phyloP scores from a whole-genome alignment of 2,329 filamentous ascomycete species.

The Penicillium sp. region DNA sequence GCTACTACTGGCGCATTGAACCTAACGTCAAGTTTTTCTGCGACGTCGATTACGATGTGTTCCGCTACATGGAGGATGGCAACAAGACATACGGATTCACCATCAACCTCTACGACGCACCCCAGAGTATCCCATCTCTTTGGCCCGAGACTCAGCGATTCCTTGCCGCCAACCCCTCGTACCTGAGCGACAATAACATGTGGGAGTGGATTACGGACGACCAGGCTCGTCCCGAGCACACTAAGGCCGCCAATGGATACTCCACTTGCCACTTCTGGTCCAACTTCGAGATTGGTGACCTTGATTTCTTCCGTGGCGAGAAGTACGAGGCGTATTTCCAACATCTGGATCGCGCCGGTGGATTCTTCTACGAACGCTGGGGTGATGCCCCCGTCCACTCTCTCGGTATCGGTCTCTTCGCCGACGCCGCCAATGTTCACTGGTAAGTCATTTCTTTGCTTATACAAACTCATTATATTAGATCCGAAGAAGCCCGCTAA shows the following conservation, averaged over 20 bases:
- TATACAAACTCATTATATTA: too few relatives aligned
- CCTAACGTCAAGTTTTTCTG: conserved; percentile 99
- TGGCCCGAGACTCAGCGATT: conserved; percentile 98
- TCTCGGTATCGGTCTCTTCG: conserved; percentile 86
- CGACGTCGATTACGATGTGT: conserved; percentile 96
- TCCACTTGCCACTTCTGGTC: conserved; percentile 99
- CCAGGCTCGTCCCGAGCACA: conserved; percentile 71
- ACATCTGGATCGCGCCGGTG: conserved; percentile 86
- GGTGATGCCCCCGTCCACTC: conserved; percentile 96
- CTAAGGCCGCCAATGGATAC: conserved; percentile 80
- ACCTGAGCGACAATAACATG: conserved; percentile 79
- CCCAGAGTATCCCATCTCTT: conserved; percentile 76
- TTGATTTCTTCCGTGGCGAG: conserved; percentile 87
- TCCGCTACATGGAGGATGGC: conserved; percentile 95
- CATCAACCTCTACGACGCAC: conserved; percentile 92
- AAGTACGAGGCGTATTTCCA: conserved; percentile 94
- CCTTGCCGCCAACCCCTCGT: conserved; percentile 74
- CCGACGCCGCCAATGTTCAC: conserved; percentile 84
- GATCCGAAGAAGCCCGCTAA: conserved; percentile 5
- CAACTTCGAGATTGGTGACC: conserved; percentile 94
- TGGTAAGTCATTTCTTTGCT: conserved; percentile 60
- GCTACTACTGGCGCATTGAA: conserved; percentile 98
- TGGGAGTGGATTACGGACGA: conserved; percentile 83
- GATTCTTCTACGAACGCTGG: conserved; percentile 99
- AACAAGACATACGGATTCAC: conserved; percentile 99